Conservation (phyloP, 2,329 filamentous ascomycete species). For the Aspergillus latus region DNA sequence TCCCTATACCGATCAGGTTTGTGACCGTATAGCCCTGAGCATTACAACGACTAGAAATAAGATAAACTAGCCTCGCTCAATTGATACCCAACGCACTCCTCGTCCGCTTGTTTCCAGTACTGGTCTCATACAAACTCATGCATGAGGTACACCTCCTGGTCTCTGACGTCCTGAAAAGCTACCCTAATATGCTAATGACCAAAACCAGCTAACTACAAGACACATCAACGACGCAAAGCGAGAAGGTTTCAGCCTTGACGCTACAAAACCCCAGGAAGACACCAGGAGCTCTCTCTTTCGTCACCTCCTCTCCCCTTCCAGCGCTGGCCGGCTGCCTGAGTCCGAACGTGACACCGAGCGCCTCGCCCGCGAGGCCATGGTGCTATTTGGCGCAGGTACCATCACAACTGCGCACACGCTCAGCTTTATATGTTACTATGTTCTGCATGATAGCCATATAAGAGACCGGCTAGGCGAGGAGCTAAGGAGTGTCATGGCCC, state of each 20-base stretch:
- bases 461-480: constrained; percentile 21
- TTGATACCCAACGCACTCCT: no score
- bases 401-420: neutral
- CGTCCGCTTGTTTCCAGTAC: no score
- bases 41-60: no score
- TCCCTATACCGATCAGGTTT: no score
- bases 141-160: neutral
- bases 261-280: neutral
- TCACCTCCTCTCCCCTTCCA: neutral
- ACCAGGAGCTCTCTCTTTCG: neutral
- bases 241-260: neutral
- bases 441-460: constrained; percentile 12
- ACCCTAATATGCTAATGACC: neutral
- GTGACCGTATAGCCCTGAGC: no score
- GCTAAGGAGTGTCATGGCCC: constrained; percentile 21
- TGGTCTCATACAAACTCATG: neutral
- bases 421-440: neutral
- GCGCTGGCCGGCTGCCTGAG: neutral
- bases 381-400: neutral
- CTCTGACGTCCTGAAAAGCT: neutral
- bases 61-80: no score
- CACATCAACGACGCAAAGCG: neutral
- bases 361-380: neutral
- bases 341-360: neutral
- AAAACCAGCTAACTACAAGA: neutral